Conservation (phyloP, 1,139 yeast genomes). For the Geotrichum reessii region DNA sequence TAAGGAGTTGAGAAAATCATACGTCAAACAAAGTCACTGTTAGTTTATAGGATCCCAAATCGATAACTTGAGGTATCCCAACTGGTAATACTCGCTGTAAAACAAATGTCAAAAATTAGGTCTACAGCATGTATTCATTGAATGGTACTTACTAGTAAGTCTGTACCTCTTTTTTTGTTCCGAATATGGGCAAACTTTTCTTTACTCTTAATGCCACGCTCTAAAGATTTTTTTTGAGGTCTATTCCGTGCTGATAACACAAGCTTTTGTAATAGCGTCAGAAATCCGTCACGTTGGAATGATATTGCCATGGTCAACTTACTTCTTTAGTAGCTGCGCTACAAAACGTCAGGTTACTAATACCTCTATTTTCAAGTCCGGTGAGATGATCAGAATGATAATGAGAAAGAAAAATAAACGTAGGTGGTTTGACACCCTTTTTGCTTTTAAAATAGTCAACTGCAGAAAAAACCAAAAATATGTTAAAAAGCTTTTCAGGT, state of each 20-base stretch:
- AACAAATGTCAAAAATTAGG: neutral
- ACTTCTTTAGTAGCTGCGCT: conserved; percentile 47
- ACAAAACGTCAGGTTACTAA: conserved; percentile 42
- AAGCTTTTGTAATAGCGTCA: conserved; percentile 8
- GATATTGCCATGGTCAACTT: conserved; percentile 17
- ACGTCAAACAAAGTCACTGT: conserved; percentile 35
- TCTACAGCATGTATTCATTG: conserved; percentile 15
- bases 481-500: neutral
- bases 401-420: conserved; percentile 46
- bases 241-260: conserved; percentile 19
- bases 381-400: conserved; percentile 52
- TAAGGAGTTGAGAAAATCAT: conserved; percentile 32
- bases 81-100: conserved; percentile 22
- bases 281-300: neutral
- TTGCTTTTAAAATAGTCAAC: conserved; percentile 42
- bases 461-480: conserved; percentile 9
- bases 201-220: conserved; percentile 12
- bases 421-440: conserved; percentile 26
- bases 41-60: conserved; percentile 19
- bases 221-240: conserved; percentile 14
- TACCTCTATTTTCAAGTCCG: conserved; percentile 43
- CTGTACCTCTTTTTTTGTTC: conserved; percentile 31
- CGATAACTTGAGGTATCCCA: conserved; percentile 33
- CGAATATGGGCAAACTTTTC: conserved; percentile 30
- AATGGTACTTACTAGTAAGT: conserved; percentile 29